phyloP scores from a whole-genome alignment of 805 yeast species.

The Barnettozyma californica region DNA sequence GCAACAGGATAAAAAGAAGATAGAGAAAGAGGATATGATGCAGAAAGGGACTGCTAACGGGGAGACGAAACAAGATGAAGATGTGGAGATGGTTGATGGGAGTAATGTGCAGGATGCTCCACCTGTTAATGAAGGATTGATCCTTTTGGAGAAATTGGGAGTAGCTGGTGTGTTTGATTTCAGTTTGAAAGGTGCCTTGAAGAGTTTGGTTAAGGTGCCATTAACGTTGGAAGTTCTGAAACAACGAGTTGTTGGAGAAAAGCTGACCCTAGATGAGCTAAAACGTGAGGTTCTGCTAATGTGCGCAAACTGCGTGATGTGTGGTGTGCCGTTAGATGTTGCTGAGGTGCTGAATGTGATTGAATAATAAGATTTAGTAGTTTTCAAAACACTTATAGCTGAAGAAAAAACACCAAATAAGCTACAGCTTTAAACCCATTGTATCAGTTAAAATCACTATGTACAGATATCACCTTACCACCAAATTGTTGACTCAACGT shows the following conservation, averaged over 20 bases:
- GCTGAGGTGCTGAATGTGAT: constrained; percentile 64
- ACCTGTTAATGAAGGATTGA: neutral
- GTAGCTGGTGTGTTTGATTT: constrained; percentile 28
- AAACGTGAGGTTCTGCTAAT: constrained; percentile 67
- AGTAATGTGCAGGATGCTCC: no score
- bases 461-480: neutral
- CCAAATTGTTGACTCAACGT: constrained; percentile 14
- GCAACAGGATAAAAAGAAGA: neutral
- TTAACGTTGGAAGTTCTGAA: constrained; percentile 54
- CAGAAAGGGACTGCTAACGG: constrained; percentile 1
- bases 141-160: constrained; percentile 45
- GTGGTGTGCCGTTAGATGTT: constrained; percentile 53
- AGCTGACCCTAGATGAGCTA: constrained; percentile 40
- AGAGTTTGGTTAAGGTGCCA: constrained; percentile 26
- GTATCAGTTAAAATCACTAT: neutral
- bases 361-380: no score
- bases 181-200: neutral
- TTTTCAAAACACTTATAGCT: no score
- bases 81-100: neutral
- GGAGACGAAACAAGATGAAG: constrained; percentile 10
- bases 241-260: constrained; percentile 49
- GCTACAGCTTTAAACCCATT: neutral
- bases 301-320: constrained; percentile 85
- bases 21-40: no score
- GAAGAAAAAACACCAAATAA: no score